A percentile compares a stretch with the other conserved stretches of the same genome.
Evolutionary conservation across 441 rosid genomes (phyloP).

Genomic region (Arabidopsis lyrata): DNA sequence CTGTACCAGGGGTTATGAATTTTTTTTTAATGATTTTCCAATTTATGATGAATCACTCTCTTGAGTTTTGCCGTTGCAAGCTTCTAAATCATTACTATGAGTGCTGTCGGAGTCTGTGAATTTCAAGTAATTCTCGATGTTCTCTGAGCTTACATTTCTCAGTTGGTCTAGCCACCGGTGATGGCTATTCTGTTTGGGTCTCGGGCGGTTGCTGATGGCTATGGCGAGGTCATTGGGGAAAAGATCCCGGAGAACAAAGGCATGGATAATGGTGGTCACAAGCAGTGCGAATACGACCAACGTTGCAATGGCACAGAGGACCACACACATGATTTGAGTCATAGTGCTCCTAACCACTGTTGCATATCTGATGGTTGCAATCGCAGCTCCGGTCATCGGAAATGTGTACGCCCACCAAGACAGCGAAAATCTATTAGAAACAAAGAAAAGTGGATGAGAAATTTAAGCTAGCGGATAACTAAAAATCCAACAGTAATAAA

Average conservation of each 20-base stretch:
- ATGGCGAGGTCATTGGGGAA: constrained; percentile 92
- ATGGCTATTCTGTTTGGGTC: constrained; percentile 47
- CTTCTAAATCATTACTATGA: constrained; percentile 57
- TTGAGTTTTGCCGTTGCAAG: constrained; percentile 39
- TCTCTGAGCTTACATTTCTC: constrained; percentile 61
- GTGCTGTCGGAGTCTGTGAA: constrained; percentile 48
- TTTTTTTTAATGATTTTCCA: not conserved
- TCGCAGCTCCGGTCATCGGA: constrained; percentile 92
- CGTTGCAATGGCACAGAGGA: constrained; percentile 59
- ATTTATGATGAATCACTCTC: constrained; percentile 30
- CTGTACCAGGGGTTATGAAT: constrained; percentile 20
- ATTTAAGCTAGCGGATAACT: not conserved
- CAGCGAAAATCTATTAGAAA: constrained; percentile 66
- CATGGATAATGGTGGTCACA: constrained; percentile 69
- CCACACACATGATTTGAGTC: constrained; percentile 61
- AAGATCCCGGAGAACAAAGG: constrained; percentile 71
- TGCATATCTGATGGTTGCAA: constrained; percentile 79
- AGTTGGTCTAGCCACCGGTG: constrained; percentile 64
- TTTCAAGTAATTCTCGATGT: constrained; percentile 72
- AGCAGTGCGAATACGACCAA: constrained; percentile 68
- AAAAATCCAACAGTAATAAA: not conserved
- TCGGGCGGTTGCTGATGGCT: constrained; percentile 76
- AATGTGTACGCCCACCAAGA: constrained; percentile 99
- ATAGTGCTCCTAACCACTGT: constrained; percentile 57
- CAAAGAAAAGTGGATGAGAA: not conserved